Evolutionary conservation across 2,329 filamentous ascomycete species (phyloP).

Genomic region (Diaporthe capsici): DNA sequence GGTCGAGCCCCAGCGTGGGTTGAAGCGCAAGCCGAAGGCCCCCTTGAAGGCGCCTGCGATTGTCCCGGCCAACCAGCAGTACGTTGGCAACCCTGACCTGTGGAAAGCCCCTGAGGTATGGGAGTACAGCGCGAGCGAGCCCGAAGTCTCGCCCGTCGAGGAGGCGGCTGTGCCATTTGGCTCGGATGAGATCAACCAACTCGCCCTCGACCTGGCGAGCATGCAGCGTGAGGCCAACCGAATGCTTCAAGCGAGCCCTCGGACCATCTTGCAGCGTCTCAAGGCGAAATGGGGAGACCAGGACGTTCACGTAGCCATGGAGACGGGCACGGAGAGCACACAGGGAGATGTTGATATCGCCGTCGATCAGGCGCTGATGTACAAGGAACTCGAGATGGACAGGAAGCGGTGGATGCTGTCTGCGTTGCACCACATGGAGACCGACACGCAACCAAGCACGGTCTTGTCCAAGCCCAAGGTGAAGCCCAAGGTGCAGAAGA

Average conservation of each 20-base stretch:
- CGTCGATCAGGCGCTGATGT: conserved; percentile 60
- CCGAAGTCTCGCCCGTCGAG: conserved; percentile 24
- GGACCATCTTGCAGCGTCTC: conserved; percentile 67
- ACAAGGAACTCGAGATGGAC: conserved; percentile 62
- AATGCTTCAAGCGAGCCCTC: conserved; percentile 67
- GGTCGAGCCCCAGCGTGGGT: conserved; percentile 41
- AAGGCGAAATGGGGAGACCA: conserved; percentile 63
- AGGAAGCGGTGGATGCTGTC: conserved; percentile 55
- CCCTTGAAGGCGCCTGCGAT: conserved; percentile 44
- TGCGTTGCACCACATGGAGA: conserved; percentile 63
- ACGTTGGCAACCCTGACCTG: conserved; percentile 33
- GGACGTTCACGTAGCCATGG: background rate
- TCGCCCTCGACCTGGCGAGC: conserved; percentile 52
- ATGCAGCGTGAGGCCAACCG: conserved; percentile 68
- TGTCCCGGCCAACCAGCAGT: conserved; percentile 26
- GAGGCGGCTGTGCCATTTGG: conserved; percentile 14
- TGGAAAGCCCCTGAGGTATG: conserved; percentile 43
- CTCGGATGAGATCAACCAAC: conserved; percentile 41
- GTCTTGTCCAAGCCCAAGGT: conserved; percentile 39
- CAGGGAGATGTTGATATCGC: background rate
- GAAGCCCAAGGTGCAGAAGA: conserved; percentile 49
- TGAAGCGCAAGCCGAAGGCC: conserved; percentile 48
- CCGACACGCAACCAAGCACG: conserved; percentile 45
- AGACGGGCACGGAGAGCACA: background rate
- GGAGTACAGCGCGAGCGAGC: conserved; percentile 39